Percentiles rank a stretch among this genome's conserved stretches.
Evolutionary conservation across 768 basidiomycete genomes (phyloP).

Genomic region (Cubamyces sp.): DNA sequence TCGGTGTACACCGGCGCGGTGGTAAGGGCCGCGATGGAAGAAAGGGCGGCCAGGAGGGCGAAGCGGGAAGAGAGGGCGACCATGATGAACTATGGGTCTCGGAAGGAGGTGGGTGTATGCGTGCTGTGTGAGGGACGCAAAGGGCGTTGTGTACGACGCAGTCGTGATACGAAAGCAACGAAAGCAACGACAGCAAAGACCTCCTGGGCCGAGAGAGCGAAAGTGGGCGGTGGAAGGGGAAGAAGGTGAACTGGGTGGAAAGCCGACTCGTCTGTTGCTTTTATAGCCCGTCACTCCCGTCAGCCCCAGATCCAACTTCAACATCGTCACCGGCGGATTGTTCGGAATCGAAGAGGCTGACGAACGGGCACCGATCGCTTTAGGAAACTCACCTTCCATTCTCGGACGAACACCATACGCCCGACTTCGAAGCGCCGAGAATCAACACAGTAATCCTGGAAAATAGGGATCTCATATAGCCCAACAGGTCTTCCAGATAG

Average conservation of each 20-base stretch:
- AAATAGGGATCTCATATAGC: background rate
- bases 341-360: constrained; percentile 2
- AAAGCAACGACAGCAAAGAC: constrained; percentile 39
- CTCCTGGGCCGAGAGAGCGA: constrained; percentile 55
- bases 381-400: constrained; percentile 14
- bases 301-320: background rate
- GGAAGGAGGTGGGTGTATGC: constrained; percentile 23
- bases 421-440: too few species aligned
- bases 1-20: constrained; percentile 40
- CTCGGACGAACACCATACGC: background rate
- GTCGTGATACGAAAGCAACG: constrained; percentile 30
- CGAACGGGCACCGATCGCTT: background rate
- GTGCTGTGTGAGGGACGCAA: constrained; percentile 28
- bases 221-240: constrained; percentile 37
- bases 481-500: too few species aligned
- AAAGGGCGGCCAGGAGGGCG: constrained; percentile 49
- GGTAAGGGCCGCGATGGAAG: constrained; percentile 48
- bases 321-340: background rate
- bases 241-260: constrained; percentile 38
- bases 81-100: constrained; percentile 43
- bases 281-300: constrained; percentile 25
- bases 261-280: constrained; percentile 15
- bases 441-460: too few species aligned
- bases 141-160: constrained; percentile 26
- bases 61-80: constrained; percentile 52